Conservation (phyloP, 2,329 filamentous ascomycete genomes). For the Paradendryphiella salina region DNA sequence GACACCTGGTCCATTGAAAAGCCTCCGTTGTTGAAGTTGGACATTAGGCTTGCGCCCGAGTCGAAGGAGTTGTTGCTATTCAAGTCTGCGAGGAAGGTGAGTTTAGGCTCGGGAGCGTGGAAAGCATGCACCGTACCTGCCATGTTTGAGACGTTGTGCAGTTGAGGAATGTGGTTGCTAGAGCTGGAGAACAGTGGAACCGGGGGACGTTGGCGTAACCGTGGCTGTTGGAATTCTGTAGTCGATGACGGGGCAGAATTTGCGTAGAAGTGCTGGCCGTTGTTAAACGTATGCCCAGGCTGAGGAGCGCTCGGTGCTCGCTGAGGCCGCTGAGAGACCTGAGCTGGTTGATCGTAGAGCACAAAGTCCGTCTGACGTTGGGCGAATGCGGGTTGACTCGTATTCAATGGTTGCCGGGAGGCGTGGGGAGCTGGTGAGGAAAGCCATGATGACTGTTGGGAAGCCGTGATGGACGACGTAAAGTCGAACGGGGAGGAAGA, state of each 20-base stretch:
- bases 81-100: conserved; percentile 43
- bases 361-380: conserved; percentile 72
- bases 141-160: conserved; percentile 43
- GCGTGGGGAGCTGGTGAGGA: conserved; percentile 63
- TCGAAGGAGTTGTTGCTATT: conserved; percentile 49
- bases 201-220: conserved; percentile 63
- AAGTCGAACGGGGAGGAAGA: conserved; percentile 66
- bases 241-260: conserved; percentile 67
- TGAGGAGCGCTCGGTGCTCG: conserved; percentile 58
- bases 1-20: conserved; percentile 37
- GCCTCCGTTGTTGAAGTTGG: conserved; percentile 45
- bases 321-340: conserved; percentile 49
- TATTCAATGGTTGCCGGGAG: conserved; percentile 55
- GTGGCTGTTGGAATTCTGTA: conserved; percentile 59
- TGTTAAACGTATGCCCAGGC: conserved; percentile 63
- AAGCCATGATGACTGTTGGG: conserved; percentile 74
- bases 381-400: conserved; percentile 50
- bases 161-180: conserved; percentile 58
- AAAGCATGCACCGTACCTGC: conserved; percentile 41
- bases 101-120: conserved; percentile 22
- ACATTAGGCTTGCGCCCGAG: conserved; percentile 53
- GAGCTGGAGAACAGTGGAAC: conserved; percentile 71
- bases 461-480: conserved; percentile 81
- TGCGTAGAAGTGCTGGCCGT: conserved; percentile 66
- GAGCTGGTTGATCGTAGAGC: conserved; percentile 64